phyloP scores from a whole-genome alignment of 179 eudicot species.

The Silene coronaria region DNA sequence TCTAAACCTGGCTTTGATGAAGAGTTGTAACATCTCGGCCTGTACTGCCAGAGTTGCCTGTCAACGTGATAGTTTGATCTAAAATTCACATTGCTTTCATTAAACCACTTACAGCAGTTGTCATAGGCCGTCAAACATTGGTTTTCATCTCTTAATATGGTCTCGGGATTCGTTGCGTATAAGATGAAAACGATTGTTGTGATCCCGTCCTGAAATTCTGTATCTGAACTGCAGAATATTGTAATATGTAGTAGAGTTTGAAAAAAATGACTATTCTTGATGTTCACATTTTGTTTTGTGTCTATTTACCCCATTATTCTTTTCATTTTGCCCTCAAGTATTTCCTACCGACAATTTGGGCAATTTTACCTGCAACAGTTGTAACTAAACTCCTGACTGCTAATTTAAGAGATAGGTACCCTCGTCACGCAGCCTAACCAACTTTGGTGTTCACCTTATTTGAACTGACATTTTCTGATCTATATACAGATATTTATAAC shows the following conservation, averaged over 20 bases:
- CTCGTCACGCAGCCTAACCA: no score
- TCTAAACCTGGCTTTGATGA: conserved; percentile 47
- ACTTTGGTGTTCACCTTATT: no score
- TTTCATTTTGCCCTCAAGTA: no score
- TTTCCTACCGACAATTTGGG: no score
- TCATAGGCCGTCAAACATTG: not conserved
- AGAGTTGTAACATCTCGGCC: conserved; percentile 17
- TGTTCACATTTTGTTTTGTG: not conserved
- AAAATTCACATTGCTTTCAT: conserved; percentile 10
- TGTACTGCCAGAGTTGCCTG: not conserved
- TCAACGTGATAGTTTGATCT: conserved; percentile 22
- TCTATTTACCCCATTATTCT: not conserved
- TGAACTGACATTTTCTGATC: not conserved
- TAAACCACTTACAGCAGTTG: not conserved
- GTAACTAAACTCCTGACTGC: no score
- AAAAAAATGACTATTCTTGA: not conserved
- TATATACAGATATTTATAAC: not conserved
- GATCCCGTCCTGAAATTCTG: not conserved
- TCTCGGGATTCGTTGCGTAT: not conserved
- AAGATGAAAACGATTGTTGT: not conserved
- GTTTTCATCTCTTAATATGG: not conserved
- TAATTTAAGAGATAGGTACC: no score
- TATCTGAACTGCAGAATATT: conserved; percentile 4
- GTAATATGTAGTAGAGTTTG: not conserved
- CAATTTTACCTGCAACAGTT: no score